Evolutionary conservation across 1,284 basidiomycete species (phyloP).

Genomic region (Cystobasidium pallidum): DNA sequence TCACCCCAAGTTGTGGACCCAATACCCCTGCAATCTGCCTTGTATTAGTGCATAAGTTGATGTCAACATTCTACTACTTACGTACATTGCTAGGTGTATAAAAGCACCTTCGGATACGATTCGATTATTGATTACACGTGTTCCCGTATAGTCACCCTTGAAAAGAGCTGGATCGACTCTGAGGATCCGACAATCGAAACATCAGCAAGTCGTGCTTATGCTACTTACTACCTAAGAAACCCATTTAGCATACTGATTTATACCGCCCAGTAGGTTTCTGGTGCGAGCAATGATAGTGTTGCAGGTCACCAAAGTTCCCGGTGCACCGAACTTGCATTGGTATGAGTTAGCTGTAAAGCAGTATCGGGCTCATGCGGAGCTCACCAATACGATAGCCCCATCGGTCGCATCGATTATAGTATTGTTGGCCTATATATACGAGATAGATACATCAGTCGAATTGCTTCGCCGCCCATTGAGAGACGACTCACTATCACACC

Average conservation of each 20-base stretch:
- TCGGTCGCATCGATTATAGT: conserved; percentile 53
- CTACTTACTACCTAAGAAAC: too few species aligned
- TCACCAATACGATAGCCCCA: conserved; percentile 53
- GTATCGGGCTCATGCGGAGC: conserved; percentile 46
- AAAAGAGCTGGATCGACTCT: conserved; percentile 53
- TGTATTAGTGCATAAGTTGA: neutral
- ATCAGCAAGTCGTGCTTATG: too few species aligned
- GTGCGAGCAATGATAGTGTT: conserved; percentile 53
- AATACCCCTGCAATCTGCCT: conserved; percentile 14
- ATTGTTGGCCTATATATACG: conserved; percentile 48
- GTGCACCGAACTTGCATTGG: conserved; percentile 48
- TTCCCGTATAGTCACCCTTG: conserved; percentile 49
- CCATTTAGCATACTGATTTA: conserved; percentile 48
- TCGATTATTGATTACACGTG: conserved; percentile 50
- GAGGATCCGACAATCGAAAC: neutral
- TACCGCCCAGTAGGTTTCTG: conserved; percentile 51
- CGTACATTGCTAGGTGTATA: conserved; percentile 52
- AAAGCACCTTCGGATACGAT: conserved; percentile 51
- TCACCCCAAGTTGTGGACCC: conserved; percentile 44
- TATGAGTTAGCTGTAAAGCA: conserved; percentile 14
- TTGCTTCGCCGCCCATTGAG: too few species aligned
- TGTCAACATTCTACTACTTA: neutral
- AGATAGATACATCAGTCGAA: neutral
- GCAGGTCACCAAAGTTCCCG: conserved; percentile 47
- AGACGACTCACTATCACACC: conserved; percentile 48